These are phyloP conservation scores for Chlorella sp. DNA, from an alignment of 139 green algal species.

Conservation along the genomic window DNA sequence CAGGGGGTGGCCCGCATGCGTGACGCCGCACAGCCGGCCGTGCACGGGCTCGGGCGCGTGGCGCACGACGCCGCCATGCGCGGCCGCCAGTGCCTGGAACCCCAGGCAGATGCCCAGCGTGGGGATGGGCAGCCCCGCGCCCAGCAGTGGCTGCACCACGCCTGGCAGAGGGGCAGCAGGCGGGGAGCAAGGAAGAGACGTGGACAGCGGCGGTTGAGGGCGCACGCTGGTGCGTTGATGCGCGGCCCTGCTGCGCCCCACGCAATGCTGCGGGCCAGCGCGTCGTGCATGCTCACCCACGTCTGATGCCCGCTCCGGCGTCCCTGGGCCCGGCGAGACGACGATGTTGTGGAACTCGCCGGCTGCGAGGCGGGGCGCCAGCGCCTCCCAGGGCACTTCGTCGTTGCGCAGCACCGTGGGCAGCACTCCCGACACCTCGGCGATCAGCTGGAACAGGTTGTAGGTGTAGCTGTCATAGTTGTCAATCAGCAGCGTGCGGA, in stretches of 20 bases:
- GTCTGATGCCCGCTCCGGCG: slow-evolving; percentile 67
- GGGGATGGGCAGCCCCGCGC: slow-evolving; percentile 58
- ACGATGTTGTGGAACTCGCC: slow-evolving; percentile 81
- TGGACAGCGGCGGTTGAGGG: too few relatives aligned
- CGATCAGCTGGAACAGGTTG: slow-evolving; percentile 96
- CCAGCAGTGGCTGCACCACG: slow-evolving; percentile 75
- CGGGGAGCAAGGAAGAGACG: background rate
- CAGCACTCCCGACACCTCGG: slow-evolving; percentile 64
- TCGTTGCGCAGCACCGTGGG: slow-evolving; percentile 89
- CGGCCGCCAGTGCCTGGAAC: slow-evolving; percentile 88
- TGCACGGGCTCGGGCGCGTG: slow-evolving; percentile 89
- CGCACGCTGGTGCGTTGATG: too few relatives aligned
- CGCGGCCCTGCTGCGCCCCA: too few relatives aligned
- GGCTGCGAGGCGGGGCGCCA: slow-evolving; percentile 52
- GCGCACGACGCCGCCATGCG: slow-evolving; percentile 59
- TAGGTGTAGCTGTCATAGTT: slow-evolving; percentile 99
- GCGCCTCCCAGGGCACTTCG: slow-evolving; percentile 48
- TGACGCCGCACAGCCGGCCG: slow-evolving; percentile 77
- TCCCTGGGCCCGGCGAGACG: slow-evolving; percentile 95
- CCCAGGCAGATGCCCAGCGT: slow-evolving; percentile 97
- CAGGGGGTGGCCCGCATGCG: slow-evolving; percentile 77
- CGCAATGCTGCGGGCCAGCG: too few relatives aligned
- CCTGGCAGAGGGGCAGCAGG: slow-evolving; percentile 55
- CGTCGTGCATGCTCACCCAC: slow-evolving; percentile 54
- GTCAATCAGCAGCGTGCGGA: slow-evolving; percentile 87